A percentile compares a stretch with the other conserved stretches of the same genome.
Evolutionary conservation across 2,329 filamentous ascomycete species (phyloP).

Genomic region (Uncinocarpus reesii): DNA sequence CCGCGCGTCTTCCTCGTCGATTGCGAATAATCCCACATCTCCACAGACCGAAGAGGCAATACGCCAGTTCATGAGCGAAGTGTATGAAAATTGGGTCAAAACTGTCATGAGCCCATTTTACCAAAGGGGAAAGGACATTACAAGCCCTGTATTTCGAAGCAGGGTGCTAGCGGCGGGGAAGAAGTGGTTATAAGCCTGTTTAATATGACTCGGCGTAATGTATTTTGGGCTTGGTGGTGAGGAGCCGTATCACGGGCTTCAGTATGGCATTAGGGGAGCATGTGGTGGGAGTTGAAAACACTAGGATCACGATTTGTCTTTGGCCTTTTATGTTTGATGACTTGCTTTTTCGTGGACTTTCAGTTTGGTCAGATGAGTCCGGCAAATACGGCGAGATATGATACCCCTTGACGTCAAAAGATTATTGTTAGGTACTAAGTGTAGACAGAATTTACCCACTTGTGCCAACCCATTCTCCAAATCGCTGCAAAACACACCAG

Average conservation of each 20-base stretch:
- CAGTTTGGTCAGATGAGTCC: no score
- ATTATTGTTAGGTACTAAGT: no score
- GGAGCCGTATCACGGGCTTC: not conserved
- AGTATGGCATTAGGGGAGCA: not conserved
- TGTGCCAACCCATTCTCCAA: no score
- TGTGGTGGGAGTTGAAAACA: not conserved
- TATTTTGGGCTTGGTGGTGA: not conserved
- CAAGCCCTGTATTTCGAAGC: conserved; percentile 73
- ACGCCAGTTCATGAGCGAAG: conserved; percentile 84
- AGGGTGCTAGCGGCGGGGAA: conserved; percentile 78
- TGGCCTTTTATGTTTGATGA: no score
- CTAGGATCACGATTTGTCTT: not conserved
- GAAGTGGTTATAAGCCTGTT: conserved; percentile 64
- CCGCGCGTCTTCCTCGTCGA: conserved; percentile 50
- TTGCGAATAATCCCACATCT: conserved; percentile 73
- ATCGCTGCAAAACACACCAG: not conserved
- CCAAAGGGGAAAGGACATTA: conserved; percentile 69
- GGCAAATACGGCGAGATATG: no score
- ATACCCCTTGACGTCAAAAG: not conserved
- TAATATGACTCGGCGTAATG: not conserved
- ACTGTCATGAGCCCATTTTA: conserved; percentile 97
- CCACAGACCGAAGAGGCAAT: conserved; percentile 92
- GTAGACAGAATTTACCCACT: no score
- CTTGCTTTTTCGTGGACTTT: no score
- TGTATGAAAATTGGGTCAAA: conserved; percentile 96